Base-by-base conservation (phyloP, 306 rosid species). In the Quercus wislizeni region DNA sequence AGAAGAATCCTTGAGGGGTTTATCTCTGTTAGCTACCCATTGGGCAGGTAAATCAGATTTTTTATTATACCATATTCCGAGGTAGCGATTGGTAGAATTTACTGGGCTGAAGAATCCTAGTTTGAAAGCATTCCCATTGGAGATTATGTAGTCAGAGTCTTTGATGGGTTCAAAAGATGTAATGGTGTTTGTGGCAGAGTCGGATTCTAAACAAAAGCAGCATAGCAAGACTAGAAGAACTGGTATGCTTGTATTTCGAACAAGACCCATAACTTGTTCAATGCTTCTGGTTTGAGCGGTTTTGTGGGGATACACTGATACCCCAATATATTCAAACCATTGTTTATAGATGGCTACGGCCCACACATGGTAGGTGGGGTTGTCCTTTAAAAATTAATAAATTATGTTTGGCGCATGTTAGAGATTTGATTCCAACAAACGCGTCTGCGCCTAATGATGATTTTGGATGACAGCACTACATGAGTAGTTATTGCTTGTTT, bases 71-170 rank as follows among this genome's bases (percentile, higher is more conserved):
- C 89, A 89, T 5, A 89, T 54, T 7, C 89, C 91, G 0, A 87
- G 78, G 3, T 81, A 89, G 8, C 57, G 83, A 10, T 69, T 33
- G 4, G 73, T 2, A 2, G 86, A 54, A 31, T 73, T 81, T 49
- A 2, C 18, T 2, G 83, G 88, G 76, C 56, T 75, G 64, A 87
- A 89, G 81, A 89, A 87, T 71, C 93, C 93, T 8, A 85, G 61
- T 31, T 71, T 77, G 76, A 83, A 83, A 1, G 6, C 8, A 4
- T 25, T 18, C 2, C 73, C 9, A 0, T 4, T 31, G 1, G 87
- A 83, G 76, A 25, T 64, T 7, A 83, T 0, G 10, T 75, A 76
- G 56, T 83, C 41, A 28, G 20, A 6, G 38, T 63, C 69, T 23
- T 75, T 80, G 77, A 86, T 68, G 81, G n/a, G 30, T 14, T 57